Evolutionary conservation across 1,284 basidiomycete species (phyloP).

Genomic region (Peniophora sp.): DNA sequence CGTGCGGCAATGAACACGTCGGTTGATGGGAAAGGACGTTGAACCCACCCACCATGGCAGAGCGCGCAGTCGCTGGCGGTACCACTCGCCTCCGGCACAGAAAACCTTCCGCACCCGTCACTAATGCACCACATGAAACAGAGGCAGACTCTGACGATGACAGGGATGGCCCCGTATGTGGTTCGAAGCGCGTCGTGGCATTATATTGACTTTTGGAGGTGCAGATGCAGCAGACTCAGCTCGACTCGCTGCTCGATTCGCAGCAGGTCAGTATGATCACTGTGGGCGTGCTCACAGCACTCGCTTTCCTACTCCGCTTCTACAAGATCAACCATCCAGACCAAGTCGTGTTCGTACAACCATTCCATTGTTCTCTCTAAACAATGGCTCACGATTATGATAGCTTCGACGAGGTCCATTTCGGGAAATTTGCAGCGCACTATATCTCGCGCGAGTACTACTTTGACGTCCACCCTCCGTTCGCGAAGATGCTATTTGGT

Average conservation of each 20-base stretch:
- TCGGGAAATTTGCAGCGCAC: conserved; percentile 90
- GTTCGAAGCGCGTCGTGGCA: background rate
- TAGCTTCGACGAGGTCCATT: conserved; percentile 96
- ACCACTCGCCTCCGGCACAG: background rate
- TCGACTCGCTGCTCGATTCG: conserved; percentile 56
- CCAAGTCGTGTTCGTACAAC: conserved; percentile 80
- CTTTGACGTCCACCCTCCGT: conserved; percentile 98
- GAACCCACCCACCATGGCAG: background rate
- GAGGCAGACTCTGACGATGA: background rate
- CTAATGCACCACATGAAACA: background rate
- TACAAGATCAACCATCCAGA: conserved; percentile 92
- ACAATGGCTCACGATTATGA: conserved; percentile 2
- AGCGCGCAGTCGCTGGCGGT: background rate
- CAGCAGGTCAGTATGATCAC: conserved; percentile 49
- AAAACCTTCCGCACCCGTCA: background rate
- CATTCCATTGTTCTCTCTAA: conserved; percentile 2
- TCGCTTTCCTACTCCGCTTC: conserved; percentile 81
- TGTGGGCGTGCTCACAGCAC: conserved; percentile 55
- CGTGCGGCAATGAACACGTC: too few relatives aligned
- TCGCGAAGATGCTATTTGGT: conserved; percentile 90
- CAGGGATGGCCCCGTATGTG: background rate
- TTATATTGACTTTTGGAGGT: conserved; percentile 1
- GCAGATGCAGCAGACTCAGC: conserved; percentile 35
- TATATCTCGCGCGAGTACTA: conserved; percentile 92
- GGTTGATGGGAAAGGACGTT: background rate